Percentiles rank a stretch among this genome's conserved stretches.
Evolutionary conservation across 495 filamentous ascomycete species (phyloP).

Genomic region (Trichoderma reesei): DNA sequence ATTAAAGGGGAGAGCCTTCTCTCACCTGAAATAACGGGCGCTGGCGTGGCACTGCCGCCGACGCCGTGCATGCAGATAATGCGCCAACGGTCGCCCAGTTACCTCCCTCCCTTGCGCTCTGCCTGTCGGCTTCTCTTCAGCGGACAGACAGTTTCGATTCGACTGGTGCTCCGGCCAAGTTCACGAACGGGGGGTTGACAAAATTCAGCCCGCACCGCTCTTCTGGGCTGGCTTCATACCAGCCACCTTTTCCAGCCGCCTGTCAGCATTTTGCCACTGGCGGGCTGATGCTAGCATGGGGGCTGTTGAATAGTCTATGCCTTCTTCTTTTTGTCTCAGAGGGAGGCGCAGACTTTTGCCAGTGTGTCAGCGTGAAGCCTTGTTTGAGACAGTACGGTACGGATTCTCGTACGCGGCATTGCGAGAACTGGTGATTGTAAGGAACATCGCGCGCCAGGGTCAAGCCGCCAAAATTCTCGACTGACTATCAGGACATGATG

Average conservation of each 20-base stretch:
- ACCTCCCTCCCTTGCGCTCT: background rate
- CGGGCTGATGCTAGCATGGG: background rate
- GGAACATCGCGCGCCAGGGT: too few relatives aligned
- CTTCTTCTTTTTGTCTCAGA: background rate
- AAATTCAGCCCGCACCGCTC: background rate
- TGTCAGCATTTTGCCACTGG: constrained; percentile 1
- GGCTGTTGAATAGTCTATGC: too few relatives aligned
- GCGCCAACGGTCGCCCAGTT: background rate
- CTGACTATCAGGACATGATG: too few relatives aligned
- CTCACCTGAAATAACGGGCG: constrained; percentile 3
- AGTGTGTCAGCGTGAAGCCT: background rate
- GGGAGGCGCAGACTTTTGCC: background rate
- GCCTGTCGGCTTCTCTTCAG: background rate
- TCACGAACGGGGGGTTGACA: background rate
- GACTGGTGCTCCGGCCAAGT: background rate
- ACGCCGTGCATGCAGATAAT: constrained; percentile 4
- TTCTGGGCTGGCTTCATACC: background rate
- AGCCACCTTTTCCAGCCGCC: background rate
- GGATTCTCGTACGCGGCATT: too few relatives aligned
- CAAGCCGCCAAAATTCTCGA: too few relatives aligned
- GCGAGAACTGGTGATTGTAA: too few relatives aligned
- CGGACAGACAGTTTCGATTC: background rate
- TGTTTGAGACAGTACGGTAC: too few relatives aligned
- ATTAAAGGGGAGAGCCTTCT: background rate
- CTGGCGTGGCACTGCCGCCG: constrained; percentile 2